Evolutionary conservation across 805 yeast species (phyloP).

Genomic region (Ogataea allantospora): DNA sequence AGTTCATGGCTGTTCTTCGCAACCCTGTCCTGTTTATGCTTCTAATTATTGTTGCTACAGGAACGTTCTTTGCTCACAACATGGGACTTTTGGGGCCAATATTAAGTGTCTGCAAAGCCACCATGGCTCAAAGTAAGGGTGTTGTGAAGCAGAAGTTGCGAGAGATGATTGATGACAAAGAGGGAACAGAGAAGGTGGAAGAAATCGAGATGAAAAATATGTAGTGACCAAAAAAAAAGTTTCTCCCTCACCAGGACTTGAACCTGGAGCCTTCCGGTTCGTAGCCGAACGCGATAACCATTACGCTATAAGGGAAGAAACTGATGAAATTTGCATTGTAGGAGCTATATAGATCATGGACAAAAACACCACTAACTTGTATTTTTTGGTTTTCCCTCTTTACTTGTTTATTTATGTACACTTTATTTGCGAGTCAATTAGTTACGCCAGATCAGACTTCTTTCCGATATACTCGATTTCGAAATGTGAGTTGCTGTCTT

Average conservation of each 20-base stretch:
- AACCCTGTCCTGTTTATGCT: slow-evolving; percentile 81
- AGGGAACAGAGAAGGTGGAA: not conserved
- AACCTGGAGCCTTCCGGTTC: slow-evolving; percentile 46
- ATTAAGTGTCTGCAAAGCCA: slow-evolving; percentile 52
- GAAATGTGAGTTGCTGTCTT: slow-evolving; percentile 19
- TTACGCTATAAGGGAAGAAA: slow-evolving; percentile 32
- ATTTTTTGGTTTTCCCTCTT: not conserved
- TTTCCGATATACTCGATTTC: slow-evolving; percentile 21
- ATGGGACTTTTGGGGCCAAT: slow-evolving; percentile 80
- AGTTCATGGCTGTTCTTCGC: slow-evolving; percentile 81
- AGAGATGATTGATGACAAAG: slow-evolving; percentile 40
- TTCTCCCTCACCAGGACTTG: slow-evolving; percentile 50
- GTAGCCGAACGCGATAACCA: slow-evolving; percentile 36
- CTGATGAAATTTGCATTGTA: slow-evolving; percentile 1
- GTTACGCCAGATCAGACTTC: slow-evolving; percentile 25
- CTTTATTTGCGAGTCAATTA: slow-evolving; percentile 21
- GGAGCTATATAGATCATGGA: not conserved
- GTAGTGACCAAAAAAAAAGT: slow-evolving; percentile 12
- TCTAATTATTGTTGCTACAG: slow-evolving; percentile 55
- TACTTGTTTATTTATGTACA: slow-evolving; percentile 11
- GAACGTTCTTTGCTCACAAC: slow-evolving; percentile 62
- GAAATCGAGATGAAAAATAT: slow-evolving; percentile 1
- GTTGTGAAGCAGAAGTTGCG: slow-evolving; percentile 62
- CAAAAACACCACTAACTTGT: not conserved
- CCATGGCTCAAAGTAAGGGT: slow-evolving; percentile 52